Evolutionary conservation across 768 basidiomycete genomes (phyloP).

Genomic region (Mycena floridula): DNA sequence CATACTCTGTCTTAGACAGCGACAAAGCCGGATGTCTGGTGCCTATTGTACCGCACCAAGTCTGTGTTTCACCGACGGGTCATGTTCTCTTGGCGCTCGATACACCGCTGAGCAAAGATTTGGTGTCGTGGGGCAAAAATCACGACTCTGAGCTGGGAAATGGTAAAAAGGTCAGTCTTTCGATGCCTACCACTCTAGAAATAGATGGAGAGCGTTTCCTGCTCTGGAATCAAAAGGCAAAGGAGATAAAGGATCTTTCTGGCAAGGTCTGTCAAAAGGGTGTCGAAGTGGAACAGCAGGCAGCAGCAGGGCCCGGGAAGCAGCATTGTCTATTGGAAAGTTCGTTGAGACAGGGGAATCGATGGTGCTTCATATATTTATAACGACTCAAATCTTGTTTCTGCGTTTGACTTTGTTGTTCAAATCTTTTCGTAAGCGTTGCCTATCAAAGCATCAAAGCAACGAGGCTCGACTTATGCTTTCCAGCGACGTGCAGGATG

Average conservation of each 20-base stretch:
- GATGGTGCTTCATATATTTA: too few relatives aligned
- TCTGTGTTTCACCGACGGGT: constrained; percentile 68
- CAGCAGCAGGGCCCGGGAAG: constrained; percentile 54
- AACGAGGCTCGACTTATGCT: constrained; percentile 2
- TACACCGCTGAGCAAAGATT: constrained; percentile 59
- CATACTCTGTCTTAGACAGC: constrained; percentile 42
- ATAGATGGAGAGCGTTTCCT: constrained; percentile 53
- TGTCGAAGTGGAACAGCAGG: constrained; percentile 59
- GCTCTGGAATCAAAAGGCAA: constrained; percentile 44
- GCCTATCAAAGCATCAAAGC: background rate
- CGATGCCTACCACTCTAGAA: constrained; percentile 47
- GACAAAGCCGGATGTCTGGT: constrained; percentile 54
- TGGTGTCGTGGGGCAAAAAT: constrained; percentile 71
- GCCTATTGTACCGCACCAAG: constrained; percentile 53
- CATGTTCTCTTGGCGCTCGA: constrained; percentile 75
- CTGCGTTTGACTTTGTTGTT: constrained; percentile 1
- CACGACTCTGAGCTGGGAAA: constrained; percentile 71
- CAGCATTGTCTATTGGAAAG: constrained; percentile 70
- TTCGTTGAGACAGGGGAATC: too few relatives aligned
- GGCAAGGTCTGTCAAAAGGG: constrained; percentile 59
- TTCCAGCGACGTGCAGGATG: too few relatives aligned
- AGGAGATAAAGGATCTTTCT: constrained; percentile 49
- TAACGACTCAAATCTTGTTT: too few relatives aligned
- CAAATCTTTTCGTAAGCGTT: background rate
- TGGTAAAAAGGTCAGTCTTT: constrained; percentile 56